Evolutionary conservation across 192 early-diverging fungal species (phyloP), one percentile per base, ranked within the genome.

Genomic region (Spizellomyces punctatus): DNA sequence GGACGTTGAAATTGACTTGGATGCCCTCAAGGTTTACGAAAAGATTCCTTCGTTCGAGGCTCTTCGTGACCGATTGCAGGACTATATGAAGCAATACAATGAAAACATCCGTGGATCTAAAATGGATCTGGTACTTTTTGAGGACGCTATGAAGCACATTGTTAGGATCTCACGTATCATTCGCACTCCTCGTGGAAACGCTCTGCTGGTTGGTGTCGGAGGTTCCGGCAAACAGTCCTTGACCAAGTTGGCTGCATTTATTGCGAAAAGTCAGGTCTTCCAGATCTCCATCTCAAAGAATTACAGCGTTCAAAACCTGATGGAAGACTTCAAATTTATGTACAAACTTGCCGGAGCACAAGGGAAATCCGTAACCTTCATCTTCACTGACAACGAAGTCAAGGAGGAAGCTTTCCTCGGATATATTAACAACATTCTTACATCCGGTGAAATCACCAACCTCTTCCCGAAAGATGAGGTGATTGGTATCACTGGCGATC

Each of bases 301-400:
- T 57, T 89, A 89, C 74, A 72, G 75, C 52, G 75, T 64, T 8
- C 70, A 79, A n/a, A 89, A 89, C 60, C 72, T 89, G 71, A 88
- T 89, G 87, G 87, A 89, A 81, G 87, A 89, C 62, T 75, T 89
- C 43, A 89, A 89, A 69, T 79, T 86, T 68, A 88, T 89, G 86
- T 89, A 86, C 79, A 88, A 88, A 61, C 66, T 86, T 52, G 86
- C 87, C 6, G 87, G 87, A 19, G 83, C 85, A 5, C 75, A 78
- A 52, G 87, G 85, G 14, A 86, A 84, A 50, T 83, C 84, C 5
- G 72, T 88, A 46, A 88, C 86, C 0, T 89, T 89, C 55, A 86
- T 89, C 42, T 88, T 89, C 62, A 89, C 87, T 27, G 87, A 88
- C 75, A 88, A 88, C 63, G 87, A 89, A 71, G 75, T 89, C 65